Conservation (phyloP, 805 yeast genomes). For the Komagataella pastoris region DNA sequence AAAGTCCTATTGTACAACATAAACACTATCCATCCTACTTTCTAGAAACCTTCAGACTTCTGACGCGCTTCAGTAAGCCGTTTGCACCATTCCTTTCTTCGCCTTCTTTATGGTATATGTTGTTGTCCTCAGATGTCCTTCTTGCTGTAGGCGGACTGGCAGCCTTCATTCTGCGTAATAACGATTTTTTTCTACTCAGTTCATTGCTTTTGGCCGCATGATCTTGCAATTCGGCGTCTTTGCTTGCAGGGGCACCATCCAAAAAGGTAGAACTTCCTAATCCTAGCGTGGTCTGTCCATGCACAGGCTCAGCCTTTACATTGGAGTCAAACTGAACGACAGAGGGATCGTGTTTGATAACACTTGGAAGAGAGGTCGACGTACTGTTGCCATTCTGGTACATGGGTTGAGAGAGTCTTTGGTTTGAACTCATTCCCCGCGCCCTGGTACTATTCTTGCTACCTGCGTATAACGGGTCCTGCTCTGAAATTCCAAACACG, state of each 20-base stretch:
- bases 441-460: slow-evolving; percentile 9
- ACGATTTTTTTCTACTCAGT: slow-evolving; percentile 72
- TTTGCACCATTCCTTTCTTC: neutral
- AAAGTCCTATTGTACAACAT: slow-evolving; percentile 1
- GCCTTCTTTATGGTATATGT: neutral
- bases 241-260: slow-evolving; percentile 90
- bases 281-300: slow-evolving; percentile 80
- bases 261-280: slow-evolving; percentile 85
- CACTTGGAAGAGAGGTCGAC: slow-evolving; percentile 13
- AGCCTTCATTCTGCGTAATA: slow-evolving; percentile 46
- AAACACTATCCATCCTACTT: slow-evolving; percentile 6
- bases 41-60: slow-evolving; percentile 65
- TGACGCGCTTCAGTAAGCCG: neutral
- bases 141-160: neutral
- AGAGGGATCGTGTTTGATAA: slow-evolving; percentile 36
- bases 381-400: slow-evolving; percentile 17
- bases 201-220: slow-evolving; percentile 24
- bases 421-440: neutral
- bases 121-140: slow-evolving; percentile 5
- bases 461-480: slow-evolving; percentile 20
- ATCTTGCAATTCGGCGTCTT: slow-evolving; percentile 22
- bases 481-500: slow-evolving; percentile 64
- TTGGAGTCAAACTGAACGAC: slow-evolving; percentile 62
- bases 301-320: slow-evolving; percentile 55
- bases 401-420: neutral